A percentile compares a stretch with the other conserved stretches of the same genome.
These are phyloP conservation scores for Hypholoma fasciculare DNA, from an alignment of 768 basidiomycete genomes.

Conservation along the genomic window DNA sequence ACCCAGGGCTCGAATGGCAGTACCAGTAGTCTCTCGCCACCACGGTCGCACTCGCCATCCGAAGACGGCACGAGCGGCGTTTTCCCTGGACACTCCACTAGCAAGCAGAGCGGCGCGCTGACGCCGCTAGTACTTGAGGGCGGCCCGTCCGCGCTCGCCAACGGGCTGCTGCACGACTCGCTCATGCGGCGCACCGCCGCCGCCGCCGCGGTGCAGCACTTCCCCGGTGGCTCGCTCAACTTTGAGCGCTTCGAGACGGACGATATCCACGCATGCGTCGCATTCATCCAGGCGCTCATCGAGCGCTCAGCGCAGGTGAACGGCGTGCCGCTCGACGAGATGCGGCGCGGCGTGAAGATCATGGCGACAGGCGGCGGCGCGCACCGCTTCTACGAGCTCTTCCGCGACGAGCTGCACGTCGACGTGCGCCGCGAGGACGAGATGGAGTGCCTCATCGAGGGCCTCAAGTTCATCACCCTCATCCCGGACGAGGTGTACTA, in stretches of 20 bases:
- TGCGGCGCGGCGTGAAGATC: slow-evolving; percentile 92
- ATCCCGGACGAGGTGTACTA: slow-evolving; percentile 98
- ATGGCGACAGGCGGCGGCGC: slow-evolving; percentile 99
- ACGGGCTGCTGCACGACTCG: slow-evolving; percentile 55
- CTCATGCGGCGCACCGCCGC: slow-evolving; percentile 63
- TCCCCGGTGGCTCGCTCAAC: slow-evolving; percentile 96
- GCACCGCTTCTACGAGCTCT: slow-evolving; percentile 88
- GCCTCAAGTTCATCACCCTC: slow-evolving; percentile 92
- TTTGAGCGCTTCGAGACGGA: slow-evolving; percentile 97
- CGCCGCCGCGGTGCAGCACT: slow-evolving; percentile 53
- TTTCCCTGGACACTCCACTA: slow-evolving; percentile 30
- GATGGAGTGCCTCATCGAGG: slow-evolving; percentile 98
- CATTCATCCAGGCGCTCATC: slow-evolving; percentile 87
- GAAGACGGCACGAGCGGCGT: slow-evolving; percentile 28
- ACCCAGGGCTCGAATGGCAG: slow-evolving; percentile 54
- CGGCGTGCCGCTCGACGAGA: slow-evolving; percentile 83
- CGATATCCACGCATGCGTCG: slow-evolving; percentile 74
- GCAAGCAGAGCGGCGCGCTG: slow-evolving; percentile 68
- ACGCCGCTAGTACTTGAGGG: slow-evolving; percentile 76
- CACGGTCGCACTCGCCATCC: slow-evolving; percentile 44
- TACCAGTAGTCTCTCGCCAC: slow-evolving; percentile 44
- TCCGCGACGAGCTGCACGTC: slow-evolving; percentile 72
- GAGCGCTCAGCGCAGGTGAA: slow-evolving; percentile 83
- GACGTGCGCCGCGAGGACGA: slow-evolving; percentile 93
- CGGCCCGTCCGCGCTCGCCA: slow-evolving; percentile 37